Evolutionary conservation across 805 yeast species (phyloP), one percentile per base, ranked within the genome.

Genomic region (Metschnikowia peoriensis): DNA sequence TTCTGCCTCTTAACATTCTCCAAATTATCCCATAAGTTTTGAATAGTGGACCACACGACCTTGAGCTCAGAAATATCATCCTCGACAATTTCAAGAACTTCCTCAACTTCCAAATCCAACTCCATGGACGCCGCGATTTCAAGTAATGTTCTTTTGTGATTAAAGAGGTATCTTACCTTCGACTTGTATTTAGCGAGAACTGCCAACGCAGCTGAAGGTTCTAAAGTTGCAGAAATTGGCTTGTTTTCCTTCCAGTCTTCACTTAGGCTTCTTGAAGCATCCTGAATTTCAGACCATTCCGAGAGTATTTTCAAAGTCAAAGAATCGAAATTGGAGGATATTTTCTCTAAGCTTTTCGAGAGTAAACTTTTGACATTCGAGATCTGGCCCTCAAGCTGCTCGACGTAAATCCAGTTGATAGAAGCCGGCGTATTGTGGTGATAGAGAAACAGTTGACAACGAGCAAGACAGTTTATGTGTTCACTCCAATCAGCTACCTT

Each of bases 21-120:
- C 2, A 86, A 62, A 1, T 75, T 66, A 6, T 67, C 67, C 77
- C 83, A 79, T 1, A 87, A 66, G 0, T 75, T 65, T 43, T 81
- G 79, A 37, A 89, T 72, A 0, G 86, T 72, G 1, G 73, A 60
- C 96, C 96, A 89, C 1, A 86, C 89, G 1, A 77, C 61, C 52
- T 73, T 78, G 38, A 85, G 73, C 44, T 85, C 88, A 0, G 58
- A 51, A 1, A 88, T 67, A 55, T 88, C 94, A 3, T 73, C 77
- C 0, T 64, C 22, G 2, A 78, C 59, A 0, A 60, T 59, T 0
- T 59, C 54, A 0, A 83, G 55, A 14, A 67, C 67, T 6, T 58
- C 66, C 14, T 56, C 51, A 0, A 66, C 47, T 0, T 56, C 56
- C 1, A 77, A 49, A 0, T 75, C 70, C 74, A 58, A 22, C 65